Conservation (phyloP, 192 early-diverging fungal species). For the Gryganskiella cystojenkinii region DNA sequence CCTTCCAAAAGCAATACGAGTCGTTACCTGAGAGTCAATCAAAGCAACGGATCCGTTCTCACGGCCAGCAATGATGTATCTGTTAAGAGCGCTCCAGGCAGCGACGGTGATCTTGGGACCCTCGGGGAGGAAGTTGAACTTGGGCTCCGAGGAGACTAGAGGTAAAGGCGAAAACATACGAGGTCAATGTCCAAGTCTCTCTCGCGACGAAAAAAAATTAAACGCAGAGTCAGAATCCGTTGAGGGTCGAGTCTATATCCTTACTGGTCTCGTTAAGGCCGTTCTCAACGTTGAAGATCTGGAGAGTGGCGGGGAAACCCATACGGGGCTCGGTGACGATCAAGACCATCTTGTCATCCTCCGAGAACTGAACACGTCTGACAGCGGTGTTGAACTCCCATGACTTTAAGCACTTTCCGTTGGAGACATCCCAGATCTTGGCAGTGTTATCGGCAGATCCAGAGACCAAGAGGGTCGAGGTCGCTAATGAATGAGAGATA, state of each 20-base stretch:
- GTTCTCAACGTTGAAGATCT: constrained; percentile 82
- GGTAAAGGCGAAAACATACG: background rate
- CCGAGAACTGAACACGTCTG: constrained; percentile 89
- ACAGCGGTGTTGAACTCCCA: constrained; percentile 94
- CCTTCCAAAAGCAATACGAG: too few species aligned
- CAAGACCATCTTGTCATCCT: constrained; percentile 88
- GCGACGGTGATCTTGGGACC: constrained; percentile 92
- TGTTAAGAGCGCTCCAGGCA: constrained; percentile 92
- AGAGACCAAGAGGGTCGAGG: constrained; percentile 80
- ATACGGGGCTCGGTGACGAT: constrained; percentile 97
- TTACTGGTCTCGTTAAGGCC: constrained; percentile 67
- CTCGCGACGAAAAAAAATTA: too few species aligned
- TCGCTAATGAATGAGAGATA: too few species aligned
- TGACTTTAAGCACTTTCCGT: constrained; percentile 89
- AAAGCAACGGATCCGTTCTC: constrained; percentile 92
- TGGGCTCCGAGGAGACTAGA: constrained; percentile 86
- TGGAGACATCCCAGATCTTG: constrained; percentile 91
- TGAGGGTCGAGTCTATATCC: too few species aligned
- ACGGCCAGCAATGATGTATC: constrained; percentile 93
- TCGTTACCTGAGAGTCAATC: constrained; percentile 82
- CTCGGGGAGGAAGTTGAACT: constrained; percentile 75
- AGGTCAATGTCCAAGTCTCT: background rate
- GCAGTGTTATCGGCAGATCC: constrained; percentile 92
- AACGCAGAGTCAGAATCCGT: background rate
- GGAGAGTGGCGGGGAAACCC: constrained; percentile 89